These are phyloP conservation scores for Backusella sp. DNA, from an alignment of 192 early-diverging fungal species.

Conservation along the genomic window DNA sequence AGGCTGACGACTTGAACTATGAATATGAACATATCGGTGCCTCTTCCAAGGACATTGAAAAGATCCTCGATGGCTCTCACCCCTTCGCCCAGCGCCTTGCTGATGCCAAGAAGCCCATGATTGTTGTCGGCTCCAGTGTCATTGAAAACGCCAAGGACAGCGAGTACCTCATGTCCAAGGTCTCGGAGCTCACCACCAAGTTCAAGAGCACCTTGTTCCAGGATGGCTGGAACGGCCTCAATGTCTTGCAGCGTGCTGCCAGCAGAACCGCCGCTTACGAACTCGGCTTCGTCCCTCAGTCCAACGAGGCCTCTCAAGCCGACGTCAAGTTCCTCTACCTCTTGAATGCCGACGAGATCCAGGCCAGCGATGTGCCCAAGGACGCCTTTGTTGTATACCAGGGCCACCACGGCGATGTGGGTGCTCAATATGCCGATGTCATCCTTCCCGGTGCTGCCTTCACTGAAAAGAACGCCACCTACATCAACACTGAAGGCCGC, in stretches of 20 bases:
- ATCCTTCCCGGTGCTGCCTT: slow-evolving; percentile 94
- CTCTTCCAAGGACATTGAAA: slow-evolving; percentile 63
- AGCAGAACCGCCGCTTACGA: slow-evolving; percentile 87
- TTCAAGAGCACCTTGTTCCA: slow-evolving; percentile 68
- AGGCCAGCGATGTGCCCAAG: slow-evolving; percentile 72
- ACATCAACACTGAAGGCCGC: slow-evolving; percentile 96
- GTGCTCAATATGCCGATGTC: slow-evolving; percentile 93
- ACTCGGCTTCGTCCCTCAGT: slow-evolving; percentile 77
- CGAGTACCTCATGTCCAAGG: slow-evolving; percentile 68
- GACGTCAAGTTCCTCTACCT: slow-evolving; percentile 83
- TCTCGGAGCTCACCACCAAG: slow-evolving; percentile 73
- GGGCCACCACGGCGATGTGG: slow-evolving; percentile 98
- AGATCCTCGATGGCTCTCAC: slow-evolving; percentile 64
- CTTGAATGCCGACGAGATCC: slow-evolving; percentile 88
- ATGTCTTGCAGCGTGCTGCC: slow-evolving; percentile 87
- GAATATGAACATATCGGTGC: slow-evolving; percentile 85
- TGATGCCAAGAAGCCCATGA: slow-evolving; percentile 87
- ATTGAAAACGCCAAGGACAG: slow-evolving; percentile 70
- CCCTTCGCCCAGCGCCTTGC: slow-evolving; percentile 73
- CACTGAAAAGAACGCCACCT: slow-evolving; percentile 95
- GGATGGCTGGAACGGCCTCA: slow-evolving; percentile 86
- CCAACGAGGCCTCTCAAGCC: slow-evolving; percentile 34
- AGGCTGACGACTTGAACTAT: slow-evolving; percentile 79
- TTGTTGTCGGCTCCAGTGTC: slow-evolving; percentile 84
- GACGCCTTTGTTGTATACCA: slow-evolving; percentile 98